Base-by-base conservation (phyloP, 2,329 filamentous ascomycete genomes). In the Venturia effusa region DNA sequence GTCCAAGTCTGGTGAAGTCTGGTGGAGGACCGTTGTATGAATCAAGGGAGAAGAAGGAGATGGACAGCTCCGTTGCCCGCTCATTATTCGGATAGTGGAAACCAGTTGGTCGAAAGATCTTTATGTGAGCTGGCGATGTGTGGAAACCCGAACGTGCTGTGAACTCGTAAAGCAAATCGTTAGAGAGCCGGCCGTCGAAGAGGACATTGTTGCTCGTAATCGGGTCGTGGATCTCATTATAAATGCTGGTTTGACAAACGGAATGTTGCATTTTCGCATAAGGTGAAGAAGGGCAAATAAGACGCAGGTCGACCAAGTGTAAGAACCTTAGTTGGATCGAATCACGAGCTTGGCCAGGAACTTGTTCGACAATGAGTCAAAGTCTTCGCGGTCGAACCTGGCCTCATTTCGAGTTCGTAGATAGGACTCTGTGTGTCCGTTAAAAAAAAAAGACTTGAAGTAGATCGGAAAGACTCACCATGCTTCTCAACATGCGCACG, bases 311-410 rank as follows among this genome's bases (percentile, higher is more conserved):
- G 40, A 27, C 37, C n/a, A 27, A 27, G 34, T 15, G 19, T 3
- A 17, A 37, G 30, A 19, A 41, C 17, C 37, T 17, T 60, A 60
- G 80, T 95, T 96, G 72, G 93, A 90, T 70, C 93, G 91, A 76
- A 97, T 96, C 74, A 97, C 92, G 72, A 97, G 85, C 79, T 95
- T 95, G 43, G 92, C 95, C 69, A 97, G 80, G 81, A 97, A 97
- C 81, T 97, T 97, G 82, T 96, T 97, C 62, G 92, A 96, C 73
- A 97, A 78, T 66, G 88, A 94, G 80, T 97, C 93, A 74, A 97
- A 97, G 79, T 97, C 90, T 70, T 88, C 85, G 70, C 90, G 87
- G 79, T 96, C 89, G 76, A 96, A 97, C 76, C 88, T 90, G 71
- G 88, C 85, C 65, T 88, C 86, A 69, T 85, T 83, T 69, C 93